A percentile compares a stretch with the other conserved stretches of the same genome.
phyloP scores from a whole-genome alignment of 1,139 yeast species.

The Magnusiomyces starmeri region DNA sequence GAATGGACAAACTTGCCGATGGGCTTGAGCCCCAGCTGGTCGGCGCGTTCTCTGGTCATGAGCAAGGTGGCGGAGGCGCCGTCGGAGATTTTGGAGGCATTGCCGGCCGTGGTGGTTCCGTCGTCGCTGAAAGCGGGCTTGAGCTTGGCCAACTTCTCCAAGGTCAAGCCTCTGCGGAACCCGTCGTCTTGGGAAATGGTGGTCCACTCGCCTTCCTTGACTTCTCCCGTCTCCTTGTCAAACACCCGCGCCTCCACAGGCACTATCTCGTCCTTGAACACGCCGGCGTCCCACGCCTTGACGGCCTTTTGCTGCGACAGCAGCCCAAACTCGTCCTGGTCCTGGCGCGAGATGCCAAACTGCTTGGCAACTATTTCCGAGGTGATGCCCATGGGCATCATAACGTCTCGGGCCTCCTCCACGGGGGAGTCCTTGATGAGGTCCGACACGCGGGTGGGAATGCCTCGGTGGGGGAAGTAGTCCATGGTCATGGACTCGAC shows the following conservation, averaged over 20 bases:
- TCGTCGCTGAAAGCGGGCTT: constrained; percentile 36
- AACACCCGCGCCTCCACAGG: constrained; percentile 34
- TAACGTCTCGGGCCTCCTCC: constrained; percentile 33
- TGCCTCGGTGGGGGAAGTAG: constrained; percentile 39
- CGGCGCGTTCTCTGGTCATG: constrained; percentile 37
- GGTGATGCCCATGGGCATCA: constrained; percentile 39
- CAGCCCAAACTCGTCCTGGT: constrained; percentile 37
- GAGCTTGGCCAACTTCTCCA: constrained; percentile 32
- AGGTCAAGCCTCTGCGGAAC: constrained; percentile 30
- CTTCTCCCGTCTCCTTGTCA: constrained; percentile 25
- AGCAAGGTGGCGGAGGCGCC: constrained; percentile 41
- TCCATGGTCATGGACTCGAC: constrained; percentile 42
- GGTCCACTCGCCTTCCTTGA: constrained; percentile 22
- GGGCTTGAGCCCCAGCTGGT: constrained; percentile 34
- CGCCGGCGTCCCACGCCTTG: constrained; percentile 35
- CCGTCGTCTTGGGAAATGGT: constrained; percentile 34
- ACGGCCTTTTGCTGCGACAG: constrained; percentile 37
- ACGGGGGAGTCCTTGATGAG: constrained; percentile 23
- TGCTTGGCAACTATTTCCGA: constrained; percentile 35
- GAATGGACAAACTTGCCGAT: constrained; percentile 40
- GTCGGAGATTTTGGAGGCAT: constrained; percentile 40
- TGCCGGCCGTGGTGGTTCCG: constrained; percentile 41
- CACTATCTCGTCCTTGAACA: constrained; percentile 36
- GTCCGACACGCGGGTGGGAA: constrained; percentile 32
- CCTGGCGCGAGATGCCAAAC: constrained; percentile 30